Conservation (phyloP, 1,284 basidiomycete genomes). For the Ceratobasidium papillatum region DNA sequence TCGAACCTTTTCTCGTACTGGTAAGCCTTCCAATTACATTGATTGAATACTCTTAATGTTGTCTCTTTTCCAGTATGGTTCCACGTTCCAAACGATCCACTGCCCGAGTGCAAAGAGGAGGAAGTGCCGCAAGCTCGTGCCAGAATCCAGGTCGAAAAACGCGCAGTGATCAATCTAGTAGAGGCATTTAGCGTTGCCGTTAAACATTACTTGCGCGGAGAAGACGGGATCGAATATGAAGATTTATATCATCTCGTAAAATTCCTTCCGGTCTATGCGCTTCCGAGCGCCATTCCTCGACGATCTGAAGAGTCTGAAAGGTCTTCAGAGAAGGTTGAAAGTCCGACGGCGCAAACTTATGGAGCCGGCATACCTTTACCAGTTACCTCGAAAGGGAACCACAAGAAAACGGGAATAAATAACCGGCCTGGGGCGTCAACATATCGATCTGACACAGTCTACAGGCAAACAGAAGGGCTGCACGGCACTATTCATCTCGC, state of each 20-base stretch:
- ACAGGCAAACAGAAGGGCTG: not conserved
- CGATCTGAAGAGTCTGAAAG: not conserved
- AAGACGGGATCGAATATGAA: conserved; percentile 69
- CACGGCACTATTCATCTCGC: conserved; percentile 51
- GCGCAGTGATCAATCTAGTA: conserved; percentile 65
- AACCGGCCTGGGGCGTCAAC: conserved; percentile 40
- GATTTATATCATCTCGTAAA: conserved; percentile 56
- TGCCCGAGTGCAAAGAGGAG: not conserved
- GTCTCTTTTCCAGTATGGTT: conserved; percentile 63
- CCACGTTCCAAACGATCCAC: conserved; percentile 59
- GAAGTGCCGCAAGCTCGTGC: conserved; percentile 52
- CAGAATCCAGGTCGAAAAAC: conserved; percentile 70
- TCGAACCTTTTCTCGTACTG: conserved; percentile 59
- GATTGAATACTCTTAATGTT: not conserved
- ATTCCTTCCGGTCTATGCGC: conserved; percentile 69
- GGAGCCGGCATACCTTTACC: conserved; percentile 50
- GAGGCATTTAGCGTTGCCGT: conserved; percentile 62
- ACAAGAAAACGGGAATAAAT: conserved; percentile 69
- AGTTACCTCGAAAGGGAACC: too few relatives aligned
- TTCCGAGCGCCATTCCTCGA: conserved; percentile 57
- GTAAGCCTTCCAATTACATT: not conserved
- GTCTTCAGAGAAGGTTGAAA: not conserved
- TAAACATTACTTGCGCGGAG: conserved; percentile 67
- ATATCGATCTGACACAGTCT: not conserved
- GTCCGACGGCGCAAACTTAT: conserved; percentile 48